Evolutionary conservation across 805 yeast genomes (phyloP).

Genomic region (Alloascoidea africana): DNA sequence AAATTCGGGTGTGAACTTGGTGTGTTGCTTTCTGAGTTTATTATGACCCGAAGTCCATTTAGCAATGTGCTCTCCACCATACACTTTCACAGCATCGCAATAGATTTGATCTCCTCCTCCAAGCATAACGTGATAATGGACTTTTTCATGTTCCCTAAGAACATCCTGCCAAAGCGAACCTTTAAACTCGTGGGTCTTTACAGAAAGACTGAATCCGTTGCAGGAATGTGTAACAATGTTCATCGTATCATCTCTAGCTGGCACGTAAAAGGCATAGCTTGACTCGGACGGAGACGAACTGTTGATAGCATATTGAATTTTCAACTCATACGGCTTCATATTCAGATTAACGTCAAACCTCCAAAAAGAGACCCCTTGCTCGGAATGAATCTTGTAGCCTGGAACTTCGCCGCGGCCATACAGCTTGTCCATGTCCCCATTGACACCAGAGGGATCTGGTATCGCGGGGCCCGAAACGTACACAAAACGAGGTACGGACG

Average conservation of each 20-base stretch:
- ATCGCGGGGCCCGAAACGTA: conserved; percentile 21
- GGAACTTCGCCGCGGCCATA: no score
- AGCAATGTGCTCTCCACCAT: conserved; percentile 24
- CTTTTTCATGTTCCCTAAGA: conserved; percentile 40
- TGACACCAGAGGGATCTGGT: conserved; percentile 6
- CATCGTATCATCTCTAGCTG: conserved; percentile 51
- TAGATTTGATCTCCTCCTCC: conserved; percentile 98
- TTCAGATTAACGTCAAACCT: conserved; percentile 43
- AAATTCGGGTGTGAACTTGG: conserved; percentile 31
- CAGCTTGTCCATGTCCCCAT: conserved; percentile 35
- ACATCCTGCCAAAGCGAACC: conserved; percentile 85
- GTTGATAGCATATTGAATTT: conserved; percentile 47
- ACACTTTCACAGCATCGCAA: conserved; percentile 61
- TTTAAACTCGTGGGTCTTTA: conserved; percentile 49
- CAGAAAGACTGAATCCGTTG: conserved; percentile 73
- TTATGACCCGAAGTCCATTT: conserved; percentile 49
- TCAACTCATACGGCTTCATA: conserved; percentile 37
- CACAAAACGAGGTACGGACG: conserved; percentile 17
- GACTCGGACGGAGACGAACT: no score
- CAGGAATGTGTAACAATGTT: conserved; percentile 77
- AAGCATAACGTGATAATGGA: conserved; percentile 79
- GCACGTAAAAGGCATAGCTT: conserved; percentile 56
- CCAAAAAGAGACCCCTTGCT: conserved; percentile 40
- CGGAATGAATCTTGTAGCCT: conserved; percentile 28
- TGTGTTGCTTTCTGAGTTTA: conserved; percentile 28